These are phyloP conservation scores for Saturnispora silvae DNA, from an alignment of 805 yeast species.

Conservation along the genomic window DNA sequence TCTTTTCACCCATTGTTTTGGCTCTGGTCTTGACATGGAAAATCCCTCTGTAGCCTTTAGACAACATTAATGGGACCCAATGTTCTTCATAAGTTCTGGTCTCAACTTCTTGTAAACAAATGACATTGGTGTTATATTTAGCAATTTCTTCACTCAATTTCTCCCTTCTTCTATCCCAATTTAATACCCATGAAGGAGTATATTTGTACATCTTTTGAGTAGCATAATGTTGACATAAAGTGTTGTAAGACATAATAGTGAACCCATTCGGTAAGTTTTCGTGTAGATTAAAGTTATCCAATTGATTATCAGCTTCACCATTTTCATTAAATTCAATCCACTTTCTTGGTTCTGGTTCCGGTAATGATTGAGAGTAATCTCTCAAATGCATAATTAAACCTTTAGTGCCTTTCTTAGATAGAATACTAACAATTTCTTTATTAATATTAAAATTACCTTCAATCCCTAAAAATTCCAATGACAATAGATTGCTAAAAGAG, in stretches of 20 bases:
- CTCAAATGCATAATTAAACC: constrained; percentile 73
- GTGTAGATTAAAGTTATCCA: constrained; percentile 19
- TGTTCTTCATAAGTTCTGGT: constrained; percentile 74
- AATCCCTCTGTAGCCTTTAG: constrained; percentile 67
- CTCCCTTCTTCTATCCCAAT: constrained; percentile 84
- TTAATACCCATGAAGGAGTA: constrained; percentile 95
- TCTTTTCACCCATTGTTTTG: constrained; percentile 72
- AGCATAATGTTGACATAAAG: constrained; percentile 92
- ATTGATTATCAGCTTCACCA: constrained; percentile 38
- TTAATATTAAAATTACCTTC: constrained; percentile 82
- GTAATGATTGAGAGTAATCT: constrained; percentile 64
- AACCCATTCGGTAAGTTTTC: constrained; percentile 35
- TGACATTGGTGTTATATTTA: constrained; percentile 55
- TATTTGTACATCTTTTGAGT: constrained; percentile 85
- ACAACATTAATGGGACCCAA: constrained; percentile 67
- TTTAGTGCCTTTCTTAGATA: constrained; percentile 76
- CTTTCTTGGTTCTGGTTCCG: constrained; percentile 62
- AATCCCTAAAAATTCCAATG: constrained; percentile 77
- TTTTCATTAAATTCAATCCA: constrained; percentile 77
- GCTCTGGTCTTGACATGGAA: constrained; percentile 88
- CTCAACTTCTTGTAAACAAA: constrained; percentile 95
- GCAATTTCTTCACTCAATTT: constrained; percentile 64
- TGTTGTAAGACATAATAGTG: constrained; percentile 79
- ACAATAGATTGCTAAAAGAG: constrained; percentile 78
- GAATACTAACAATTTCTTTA: constrained; percentile 46